These are phyloP conservation scores for Brettanomyces bruxellensis DNA, from an alignment of 805 yeast species.

Conservation along the genomic window DNA sequence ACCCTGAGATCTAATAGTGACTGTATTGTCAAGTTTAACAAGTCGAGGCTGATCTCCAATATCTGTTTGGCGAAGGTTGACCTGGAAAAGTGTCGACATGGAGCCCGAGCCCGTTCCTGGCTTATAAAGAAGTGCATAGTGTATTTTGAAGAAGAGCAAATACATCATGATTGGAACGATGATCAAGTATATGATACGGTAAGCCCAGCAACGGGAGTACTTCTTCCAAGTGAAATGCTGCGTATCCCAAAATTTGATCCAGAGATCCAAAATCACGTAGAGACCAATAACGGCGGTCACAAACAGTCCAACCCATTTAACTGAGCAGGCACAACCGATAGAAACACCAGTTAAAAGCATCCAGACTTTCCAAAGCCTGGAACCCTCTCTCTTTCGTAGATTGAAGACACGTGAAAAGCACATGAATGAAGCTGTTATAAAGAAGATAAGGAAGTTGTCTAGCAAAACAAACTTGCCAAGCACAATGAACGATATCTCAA, in stretches of 20 bases:
- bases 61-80: constrained; percentile 63
- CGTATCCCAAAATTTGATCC: constrained; percentile 80
- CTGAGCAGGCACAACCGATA: constrained; percentile 77
- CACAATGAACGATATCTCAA: constrained; percentile 62
- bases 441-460: constrained; percentile 69
- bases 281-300: constrained; percentile 84
- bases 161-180: constrained; percentile 56
- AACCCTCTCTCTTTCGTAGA: constrained; percentile 30
- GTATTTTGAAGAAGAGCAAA: constrained; percentile 60
- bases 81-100: constrained; percentile 84
- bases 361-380: constrained; percentile 45
- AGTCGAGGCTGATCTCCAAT: constrained; percentile 61
- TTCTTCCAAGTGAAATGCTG: constrained; percentile 35
- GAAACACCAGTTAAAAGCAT: constrained; percentile 52
- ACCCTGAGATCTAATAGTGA: constrained; percentile 64
- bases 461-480: constrained; percentile 66
- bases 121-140: constrained; percentile 62
- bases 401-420: constrained; percentile 49
- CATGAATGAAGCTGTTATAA: constrained; percentile 62
- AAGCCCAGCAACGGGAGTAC: constrained; percentile 55
- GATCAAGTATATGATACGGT: constrained; percentile 57
- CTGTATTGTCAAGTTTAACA: constrained; percentile 50
- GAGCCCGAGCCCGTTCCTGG: constrained; percentile 88
- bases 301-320: constrained; percentile 82
- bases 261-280: constrained; percentile 80